Evolutionary conservation across 345 rosid genomes (phyloP).

Genomic region (Theobroma cacao): DNA sequence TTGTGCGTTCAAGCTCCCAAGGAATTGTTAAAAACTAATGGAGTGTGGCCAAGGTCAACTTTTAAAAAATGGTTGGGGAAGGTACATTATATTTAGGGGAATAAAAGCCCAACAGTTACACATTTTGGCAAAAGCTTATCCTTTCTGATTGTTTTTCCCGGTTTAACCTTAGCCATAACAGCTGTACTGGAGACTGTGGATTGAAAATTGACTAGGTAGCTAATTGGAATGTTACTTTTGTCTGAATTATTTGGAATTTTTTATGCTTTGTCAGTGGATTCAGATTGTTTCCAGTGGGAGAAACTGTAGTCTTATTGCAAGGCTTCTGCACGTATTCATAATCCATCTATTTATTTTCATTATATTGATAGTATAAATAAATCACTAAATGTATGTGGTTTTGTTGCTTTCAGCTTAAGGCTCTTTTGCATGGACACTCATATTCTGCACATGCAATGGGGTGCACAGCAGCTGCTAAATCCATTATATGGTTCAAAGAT

Average conservation of each 20-base stretch:
- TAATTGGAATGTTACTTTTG: neutral
- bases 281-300: neutral
- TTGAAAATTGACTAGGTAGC: neutral
- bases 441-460: constrained; percentile 95
- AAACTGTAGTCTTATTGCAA: neutral
- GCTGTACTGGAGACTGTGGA: neutral
- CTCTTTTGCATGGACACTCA: constrained; percentile 94
- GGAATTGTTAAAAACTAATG: neutral
- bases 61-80: neutral
- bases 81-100: neutral
- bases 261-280: neutral
- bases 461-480: constrained; percentile 77
- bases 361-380: neutral
- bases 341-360: neutral
- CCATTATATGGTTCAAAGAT: constrained; percentile 88
- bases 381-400: constrained; percentile 15
- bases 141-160: neutral
- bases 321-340: neutral
- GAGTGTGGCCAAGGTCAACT: neutral
- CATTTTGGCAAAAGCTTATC: neutral
- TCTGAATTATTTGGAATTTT: neutral
- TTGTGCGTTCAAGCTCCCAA: neutral
- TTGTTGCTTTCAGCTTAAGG: constrained; percentile 63
- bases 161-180: neutral
- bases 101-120: neutral